Base-by-base conservation (phyloP, 192 early-diverging fungal species). In the Pilaira anomala region DNA sequence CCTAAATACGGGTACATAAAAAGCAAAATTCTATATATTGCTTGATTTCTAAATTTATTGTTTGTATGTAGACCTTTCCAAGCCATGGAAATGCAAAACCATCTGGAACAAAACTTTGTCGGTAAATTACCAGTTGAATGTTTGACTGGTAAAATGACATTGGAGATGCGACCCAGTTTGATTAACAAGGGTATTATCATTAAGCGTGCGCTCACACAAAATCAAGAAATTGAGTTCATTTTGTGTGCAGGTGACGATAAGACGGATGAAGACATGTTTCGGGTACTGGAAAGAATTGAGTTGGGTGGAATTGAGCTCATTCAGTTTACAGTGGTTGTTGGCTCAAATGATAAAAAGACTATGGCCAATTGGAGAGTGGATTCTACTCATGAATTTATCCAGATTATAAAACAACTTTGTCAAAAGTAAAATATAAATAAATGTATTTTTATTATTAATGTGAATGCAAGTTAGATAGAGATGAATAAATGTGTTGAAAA, bases 181-280 rank as follows among this genome's bases (percentile, higher is more conserved):
- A 87, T 98, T 63, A 99, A 97, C 78, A 99, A 97, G 74, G 97
- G 97, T n/a, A 92, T 96, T 75, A 95, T 97, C 65, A 92, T 98
- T 59, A 94, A 94, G 72, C 82, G 89, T 14, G 69, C 96, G 25
- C 53, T 94, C 19, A 62, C 62, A 2, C 75, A 76, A 49, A 82
- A 86, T 9, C 7, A 8, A 14, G 83, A 83, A 2, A 85, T 81
- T 50, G 93, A 93, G 29, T 99, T 99, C 79, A 84, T 95, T 0
- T 76, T 94, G 19, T 98, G 97, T 71, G 93, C 88, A 3, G 97
- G 97, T 19, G 96, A 99, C 68, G 96, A 98, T 79, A 87, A 91
- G 75, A 99, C 97, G 1, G 97, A 98, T 74, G 95, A 98, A 70
- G 96, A 98, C 70, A 98, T 99, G 94, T 98, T 98, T 69, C 44